These are phyloP conservation scores for Thraustochytrium sp. DNA, from an alignment of 352 stramenopile species.

Conservation along the genomic window DNA sequence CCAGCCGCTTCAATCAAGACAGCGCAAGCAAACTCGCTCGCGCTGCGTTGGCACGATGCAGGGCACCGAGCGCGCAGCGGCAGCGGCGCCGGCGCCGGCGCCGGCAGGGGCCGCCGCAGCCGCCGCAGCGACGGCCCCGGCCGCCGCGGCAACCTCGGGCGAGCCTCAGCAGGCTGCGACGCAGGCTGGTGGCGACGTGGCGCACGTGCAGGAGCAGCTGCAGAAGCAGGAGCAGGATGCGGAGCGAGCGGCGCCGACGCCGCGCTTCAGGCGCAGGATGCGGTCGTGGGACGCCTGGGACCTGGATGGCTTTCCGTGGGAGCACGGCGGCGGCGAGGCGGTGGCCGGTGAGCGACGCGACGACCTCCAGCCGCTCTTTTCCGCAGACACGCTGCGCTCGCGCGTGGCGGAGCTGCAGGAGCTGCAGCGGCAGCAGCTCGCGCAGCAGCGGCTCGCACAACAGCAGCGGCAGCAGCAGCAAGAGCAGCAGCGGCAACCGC, in stretches of 20 bases:
- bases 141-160: too few relatives aligned
- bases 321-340: not conserved
- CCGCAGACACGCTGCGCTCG: not conserved
- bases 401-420: not conserved
- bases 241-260: too few relatives aligned
- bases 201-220: too few relatives aligned
- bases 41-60: not conserved
- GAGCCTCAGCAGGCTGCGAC: not conserved
- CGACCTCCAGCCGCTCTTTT: not conserved
- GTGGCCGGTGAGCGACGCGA: not conserved
- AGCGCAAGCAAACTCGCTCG: not conserved
- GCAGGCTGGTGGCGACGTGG: too few relatives aligned
- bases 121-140: too few relatives aligned
- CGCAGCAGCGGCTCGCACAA: too few relatives aligned
- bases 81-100: not conserved
- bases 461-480: not conserved
- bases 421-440: not conserved
- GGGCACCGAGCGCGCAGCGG: not conserved
- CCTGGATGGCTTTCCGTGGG: not conserved
- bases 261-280: not conserved
- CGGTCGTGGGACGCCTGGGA: not conserved
- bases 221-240: too few relatives aligned
- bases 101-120: not conserved
- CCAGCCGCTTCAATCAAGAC: not conserved
- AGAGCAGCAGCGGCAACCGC: not conserved